phyloP scores from a whole-genome alignment of 2,329 filamentous ascomycete genomes.

The Fusarium sambucinum region DNA sequence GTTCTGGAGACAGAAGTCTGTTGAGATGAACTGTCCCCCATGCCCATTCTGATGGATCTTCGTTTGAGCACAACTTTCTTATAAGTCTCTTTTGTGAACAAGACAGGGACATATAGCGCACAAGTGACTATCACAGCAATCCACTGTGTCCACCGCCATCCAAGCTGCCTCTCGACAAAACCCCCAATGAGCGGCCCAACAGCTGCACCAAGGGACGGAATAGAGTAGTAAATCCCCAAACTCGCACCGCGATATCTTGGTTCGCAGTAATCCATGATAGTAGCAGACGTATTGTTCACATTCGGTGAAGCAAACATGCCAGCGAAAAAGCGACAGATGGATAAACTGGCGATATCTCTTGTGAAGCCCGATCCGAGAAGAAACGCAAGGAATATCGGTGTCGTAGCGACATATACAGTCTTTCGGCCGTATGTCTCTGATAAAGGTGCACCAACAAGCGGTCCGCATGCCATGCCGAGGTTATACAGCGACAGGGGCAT shows the following conservation, averaged over 20 bases:
- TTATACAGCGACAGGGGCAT: slow-evolving; percentile 29
- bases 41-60: slow-evolving; percentile 23
- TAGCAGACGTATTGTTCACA: slow-evolving; percentile 35
- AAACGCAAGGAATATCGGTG: slow-evolving; percentile 27
- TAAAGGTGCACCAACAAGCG: slow-evolving; percentile 23
- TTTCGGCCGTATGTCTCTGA: slow-evolving; percentile 33
- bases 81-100: slow-evolving; percentile 33
- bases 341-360: background rate
- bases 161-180: slow-evolving; percentile 12
- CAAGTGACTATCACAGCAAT: slow-evolving; percentile 18
- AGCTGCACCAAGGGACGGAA: slow-evolving; percentile 26
- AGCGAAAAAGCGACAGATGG: slow-evolving; percentile 28
- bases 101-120: slow-evolving; percentile 18
- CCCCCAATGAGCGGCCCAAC: slow-evolving; percentile 22
- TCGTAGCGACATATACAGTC: slow-evolving; percentile 28
- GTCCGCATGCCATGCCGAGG: slow-evolving; percentile 36
- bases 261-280: slow-evolving; percentile 24
- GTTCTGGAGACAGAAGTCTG: slow-evolving; percentile 11
- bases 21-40: slow-evolving; percentile 31
- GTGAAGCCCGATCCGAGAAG: slow-evolving; percentile 3
- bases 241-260: slow-evolving; percentile 14
- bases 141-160: slow-evolving; percentile 39
- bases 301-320: slow-evolving; percentile 37
- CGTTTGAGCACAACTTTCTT: slow-evolving; percentile 27
- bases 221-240: slow-evolving; percentile 33